Evolutionary conservation across 1,284 basidiomycete genomes (phyloP), one percentile per base, ranked within the genome.

Genomic region (Trichosporon asahii): DNA sequence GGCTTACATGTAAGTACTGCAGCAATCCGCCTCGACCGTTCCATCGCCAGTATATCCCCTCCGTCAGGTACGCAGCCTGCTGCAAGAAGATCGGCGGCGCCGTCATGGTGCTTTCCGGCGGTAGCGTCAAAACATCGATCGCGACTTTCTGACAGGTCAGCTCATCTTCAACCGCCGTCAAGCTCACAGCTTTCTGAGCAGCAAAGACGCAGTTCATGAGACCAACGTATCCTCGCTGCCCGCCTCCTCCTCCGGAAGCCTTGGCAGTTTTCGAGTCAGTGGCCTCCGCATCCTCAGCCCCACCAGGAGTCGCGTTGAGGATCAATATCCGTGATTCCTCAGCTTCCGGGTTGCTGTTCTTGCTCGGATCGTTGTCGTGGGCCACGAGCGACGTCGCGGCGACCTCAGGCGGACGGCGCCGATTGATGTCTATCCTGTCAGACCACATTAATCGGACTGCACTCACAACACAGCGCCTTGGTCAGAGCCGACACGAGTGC

Each of bases 181-280:
- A 67, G 84, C 88, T 76, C 73, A 92, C 94, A 70, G 94, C 87
- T 85, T 99, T 99, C 82, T 99, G 97, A 0, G 97, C 97, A 2
- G 95, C 95, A 84, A 99, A 99, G 66, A 99, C 98, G 69, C 94
- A 92, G 81, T 99, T 99, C 97, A 99, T 99, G 81, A 99, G 90
- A 12, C 96, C 93, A 66, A 99, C 96, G 73, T 85, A 85, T 14
- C 82, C 82, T 0, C 80, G 75, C 68, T 79, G 75, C 40, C 80
- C 77, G 53, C 66, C 70, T 49, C 67, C 71, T 5, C 73, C 72
- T 46, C 67, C 69, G 2, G 69, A 73, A 46, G 66, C 72, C 66
- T 66, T 72, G 31, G 49, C 61, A 87, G 82, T 95, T 92, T 27
- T 65, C 5, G 68, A 64, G 4, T 67, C 68, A 18, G 61, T 66